Conservation (phyloP, 345 rosid genomes). For the Eucalyptus pauciflora region DNA sequence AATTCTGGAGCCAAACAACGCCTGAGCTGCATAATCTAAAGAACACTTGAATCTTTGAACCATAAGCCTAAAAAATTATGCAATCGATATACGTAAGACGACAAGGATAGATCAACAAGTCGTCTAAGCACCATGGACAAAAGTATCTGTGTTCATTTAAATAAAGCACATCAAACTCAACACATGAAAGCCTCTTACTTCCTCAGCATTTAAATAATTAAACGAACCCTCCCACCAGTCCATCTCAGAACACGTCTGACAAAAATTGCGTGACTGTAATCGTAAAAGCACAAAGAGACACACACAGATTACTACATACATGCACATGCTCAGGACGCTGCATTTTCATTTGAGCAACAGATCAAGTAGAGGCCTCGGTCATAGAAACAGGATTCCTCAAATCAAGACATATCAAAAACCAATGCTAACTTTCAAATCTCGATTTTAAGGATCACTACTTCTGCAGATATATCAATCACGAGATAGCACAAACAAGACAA, state of each 20-base stretch:
- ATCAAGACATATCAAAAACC: not conserved
- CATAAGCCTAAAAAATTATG: not conserved
- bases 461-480: not conserved
- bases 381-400: not conserved
- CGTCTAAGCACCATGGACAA: not conserved
- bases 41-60: not conserved
- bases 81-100: not conserved
- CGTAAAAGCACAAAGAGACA: not conserved
- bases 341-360: not conserved
- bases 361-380: not conserved
- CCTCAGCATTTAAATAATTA: not conserved
- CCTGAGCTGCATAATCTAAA: not conserved
- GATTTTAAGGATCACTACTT: not conserved
- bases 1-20: not conserved
- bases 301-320: not conserved
- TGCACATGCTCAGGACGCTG: not conserved
- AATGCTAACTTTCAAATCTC: not conserved
- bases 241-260: not conserved
- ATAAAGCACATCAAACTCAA: not conserved
- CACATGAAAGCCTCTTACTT: not conserved
- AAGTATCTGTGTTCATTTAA: not conserved
- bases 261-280: not conserved
- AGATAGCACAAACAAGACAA: not conserved
- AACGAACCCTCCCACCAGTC: not conserved
- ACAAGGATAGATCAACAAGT: not conserved